Conservation (phyloP, 495 filamentous ascomycete species). For the Patellaria atrata region DNA sequence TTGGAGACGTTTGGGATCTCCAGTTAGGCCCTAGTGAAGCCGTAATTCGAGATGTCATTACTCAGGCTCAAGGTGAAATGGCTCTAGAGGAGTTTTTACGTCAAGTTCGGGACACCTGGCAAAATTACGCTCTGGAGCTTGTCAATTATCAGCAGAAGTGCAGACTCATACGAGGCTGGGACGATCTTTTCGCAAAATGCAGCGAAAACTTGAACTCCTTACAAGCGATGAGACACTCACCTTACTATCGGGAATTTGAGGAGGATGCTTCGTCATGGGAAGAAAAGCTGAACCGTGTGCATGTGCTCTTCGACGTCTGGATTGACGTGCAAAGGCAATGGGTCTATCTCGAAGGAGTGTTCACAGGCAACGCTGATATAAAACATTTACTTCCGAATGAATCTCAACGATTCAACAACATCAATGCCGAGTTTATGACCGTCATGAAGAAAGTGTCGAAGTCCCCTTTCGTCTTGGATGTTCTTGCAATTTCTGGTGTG, state of each 20-base stretch:
- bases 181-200: slow-evolving; percentile 95
- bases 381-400: slow-evolving; percentile 95
- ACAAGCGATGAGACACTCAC: slow-evolving; percentile 97
- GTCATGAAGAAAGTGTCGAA: slow-evolving; percentile 99
- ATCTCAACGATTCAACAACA: slow-evolving; percentile 92
- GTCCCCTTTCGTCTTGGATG: slow-evolving; percentile 84
- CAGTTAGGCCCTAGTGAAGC: slow-evolving; percentile 74
- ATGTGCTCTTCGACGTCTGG: slow-evolving; percentile 97
- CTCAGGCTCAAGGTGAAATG: slow-evolving; percentile 96
- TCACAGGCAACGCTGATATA: slow-evolving; percentile 96
- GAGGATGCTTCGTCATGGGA: slow-evolving; percentile 95
- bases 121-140: slow-evolving; percentile 81
- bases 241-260: slow-evolving; percentile 97
- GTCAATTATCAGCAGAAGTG: slow-evolving; percentile 97
- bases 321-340: slow-evolving; percentile 99
- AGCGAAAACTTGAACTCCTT: slow-evolving; percentile 95
- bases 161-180: slow-evolving; percentile 91
- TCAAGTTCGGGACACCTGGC: slow-evolving; percentile 93
- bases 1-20: slow-evolving; percentile 96
- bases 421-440: slow-evolving; percentile 93
- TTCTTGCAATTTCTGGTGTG: slow-evolving; percentile 84
- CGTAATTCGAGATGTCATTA: slow-evolving; percentile 79
- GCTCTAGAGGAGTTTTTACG: slow-evolving; percentile 94
- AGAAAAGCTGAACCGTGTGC: slow-evolving; percentile 92
- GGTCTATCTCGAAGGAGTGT: slow-evolving; percentile 98